Percentiles rank a stretch among this genome's conserved stretches.
Evolutionary conservation across 306 rosid genomes (phyloP).

Genomic region (Quercus glauca): DNA sequence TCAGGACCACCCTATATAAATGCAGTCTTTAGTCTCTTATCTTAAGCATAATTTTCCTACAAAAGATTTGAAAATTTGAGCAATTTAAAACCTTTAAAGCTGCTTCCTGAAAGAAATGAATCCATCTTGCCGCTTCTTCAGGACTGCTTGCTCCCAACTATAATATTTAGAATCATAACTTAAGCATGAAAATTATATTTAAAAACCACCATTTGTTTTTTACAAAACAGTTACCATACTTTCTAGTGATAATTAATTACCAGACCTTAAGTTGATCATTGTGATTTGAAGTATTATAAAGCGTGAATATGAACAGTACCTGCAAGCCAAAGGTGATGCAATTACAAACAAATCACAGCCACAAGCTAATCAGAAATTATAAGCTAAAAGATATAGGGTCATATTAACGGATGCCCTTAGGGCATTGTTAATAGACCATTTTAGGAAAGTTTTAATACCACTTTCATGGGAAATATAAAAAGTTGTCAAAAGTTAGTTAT

Average conservation of each 20-base stretch:
- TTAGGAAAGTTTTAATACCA: no score
- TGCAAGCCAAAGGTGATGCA: slow-evolving; percentile 35
- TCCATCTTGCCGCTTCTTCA: slow-evolving; percentile 93
- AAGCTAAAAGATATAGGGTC: neutral
- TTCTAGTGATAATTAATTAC: slow-evolving; percentile 2
- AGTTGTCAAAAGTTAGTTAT: no score
- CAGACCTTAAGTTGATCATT: slow-evolving; percentile 79
- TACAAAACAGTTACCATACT: neutral
- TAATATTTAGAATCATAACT: slow-evolving; percentile 6
- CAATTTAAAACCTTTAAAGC: slow-evolving; percentile 62
- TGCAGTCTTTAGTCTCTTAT: slow-evolving; percentile 17
- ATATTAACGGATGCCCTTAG: no score
- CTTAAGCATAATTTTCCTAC: slow-evolving; percentile 12
- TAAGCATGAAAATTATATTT: slow-evolving; percentile 7
- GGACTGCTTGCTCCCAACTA: slow-evolving; percentile 88
- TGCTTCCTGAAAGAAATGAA: slow-evolving; percentile 63
- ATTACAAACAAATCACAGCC: neutral
- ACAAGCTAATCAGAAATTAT: neutral
- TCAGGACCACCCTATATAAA: slow-evolving; percentile 49
- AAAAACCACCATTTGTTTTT: slow-evolving; percentile 8
- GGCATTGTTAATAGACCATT: no score
- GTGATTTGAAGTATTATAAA: slow-evolving; percentile 64
- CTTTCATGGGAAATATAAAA: no score
- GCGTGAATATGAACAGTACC: slow-evolving; percentile 68
- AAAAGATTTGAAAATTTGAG: neutral